Evolutionary conservation across 2,329 filamentous ascomycete genomes (phyloP), one percentile per base, ranked within the genome.

Genomic region (Botrytis squamosa): DNA sequence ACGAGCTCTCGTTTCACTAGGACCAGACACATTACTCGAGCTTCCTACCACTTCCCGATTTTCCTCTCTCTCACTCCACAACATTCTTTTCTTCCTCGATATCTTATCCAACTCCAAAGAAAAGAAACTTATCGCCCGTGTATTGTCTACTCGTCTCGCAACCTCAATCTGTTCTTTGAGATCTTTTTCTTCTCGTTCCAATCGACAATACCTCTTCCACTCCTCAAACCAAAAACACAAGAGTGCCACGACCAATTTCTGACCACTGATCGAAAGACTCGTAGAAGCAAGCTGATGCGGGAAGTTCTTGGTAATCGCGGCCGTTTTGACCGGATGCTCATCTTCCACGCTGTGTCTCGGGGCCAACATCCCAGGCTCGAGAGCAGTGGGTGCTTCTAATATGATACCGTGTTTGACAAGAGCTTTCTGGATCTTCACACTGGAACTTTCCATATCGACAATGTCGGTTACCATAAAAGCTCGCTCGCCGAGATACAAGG

Each of bases 211-310:
- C 7, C 79, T 70, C 67, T 70, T 76, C 68, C 77, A 78, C 57
- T 80, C 78, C 55, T 79, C 78, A 49, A 78, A 78, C 78, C 79
- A 80, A 55, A 80, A 80, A 66, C 79, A 79, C 52, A 82, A 42
- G 79, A 80, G 62, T 77, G 78, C 72, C 49, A 82, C 74, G 3
- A 79, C 25, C 62, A 77, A 78, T 59, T 76, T 73, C 75, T 80
- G 78, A 5, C 73, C 77, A 73, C 78, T 73, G 3, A 77, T 73
- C 14, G 71, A 75, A 68, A 80, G 78, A 3, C 71, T 64, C 6
- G 66, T 68, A 4, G 66, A 42, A 4, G 78, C 71, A 16, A 79
- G 55, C 57, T 80, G 78, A 64, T 75, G 75, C 4, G 78, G 73
- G 65, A 80, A 78, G 14, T 75, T 63, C 44, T 76, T 77, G 3